Evolutionary conservation across 2,329 filamentous ascomycete species (phyloP), one percentile per base, ranked within the genome.

Genomic region (Beauveria rudraprayagi): DNA sequence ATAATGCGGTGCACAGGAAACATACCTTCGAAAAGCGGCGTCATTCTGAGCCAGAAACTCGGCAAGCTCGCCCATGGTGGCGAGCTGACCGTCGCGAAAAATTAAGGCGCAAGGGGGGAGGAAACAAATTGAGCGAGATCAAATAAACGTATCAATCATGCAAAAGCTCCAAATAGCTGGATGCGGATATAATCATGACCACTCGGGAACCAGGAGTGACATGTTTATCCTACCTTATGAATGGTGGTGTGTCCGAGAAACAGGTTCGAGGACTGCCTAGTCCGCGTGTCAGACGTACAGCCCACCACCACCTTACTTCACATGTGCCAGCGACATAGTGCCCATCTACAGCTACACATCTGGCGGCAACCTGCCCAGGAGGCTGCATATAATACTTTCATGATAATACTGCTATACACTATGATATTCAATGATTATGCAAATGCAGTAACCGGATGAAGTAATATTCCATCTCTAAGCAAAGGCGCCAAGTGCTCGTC

Each of bases 61-160:
- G 51, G 91, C 79, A 61, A 93, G 84, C 69, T 89, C 84, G 67
- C 81, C 81, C 86, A 88, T 88, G 65, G 64, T 77, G 67, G 60
- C 70, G 17, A 34, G 57, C 17, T 37, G 44, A 5, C 37, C 28
- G 41, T 44, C 30, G 60, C 37, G 14, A n/a, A n/a, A 28, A 51
- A 26, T 22, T 16, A n/a, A 43, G 28, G 6, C 30, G 47, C 22
- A 4, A 9, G 26, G 43, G 37, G 24, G 2, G 4, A 1, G 11
- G n/a, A 17, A 40, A 34, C 14, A 41, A 17, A 14, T 7, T 30
- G 46, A 28, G 30, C 10, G 19, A 28, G 4, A 16, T 19, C 8
- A 43, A 34, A 44, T 34, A 26, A 41, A 26, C 14, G 8, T 10
- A 26, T 58, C 3, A 43, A 43, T 26, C 34, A 43, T 58, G 2